Base-by-base conservation (phyloP, 1,284 basidiomycete species). In the Apiotrichum montevideense region DNA sequence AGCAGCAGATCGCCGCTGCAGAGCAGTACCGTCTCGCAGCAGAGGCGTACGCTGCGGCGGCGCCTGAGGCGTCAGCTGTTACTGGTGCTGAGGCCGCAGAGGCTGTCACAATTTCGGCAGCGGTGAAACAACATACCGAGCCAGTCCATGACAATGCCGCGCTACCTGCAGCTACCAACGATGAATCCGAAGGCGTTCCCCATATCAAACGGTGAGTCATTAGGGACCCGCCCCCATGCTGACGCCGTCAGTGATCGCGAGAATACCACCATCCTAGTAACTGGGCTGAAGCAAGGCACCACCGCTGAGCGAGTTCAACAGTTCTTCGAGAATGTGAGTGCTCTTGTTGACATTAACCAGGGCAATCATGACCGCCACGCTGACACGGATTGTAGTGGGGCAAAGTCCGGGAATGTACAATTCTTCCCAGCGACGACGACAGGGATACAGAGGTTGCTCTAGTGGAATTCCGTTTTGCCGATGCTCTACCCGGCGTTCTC, bases 231-330 rank as follows among this genome's bases (percentile, higher is more conserved):
- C 8, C 41, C 14, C 11, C 8, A 42, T 50, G 54, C 64, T 13
- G 37, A 39, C 37, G 13, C 8, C 8, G 37, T 8, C 65, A 93
- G 95, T 59, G 96, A 99, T 76, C 90, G 96, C 51, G 96, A 99
- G 78, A 90, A 98, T 66, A 85, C 85, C 41, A 96, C 93, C 0
- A 87, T 98, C 2, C 87, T 98, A 52, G 87, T 97, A 6, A 83
- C 85, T 0, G 84, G 87, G 35, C 77, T 97, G 7, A 83, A 85
- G 0, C 53, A 73, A 4, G 79, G 79, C 32, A 80, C 82, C 5
- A 79, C 80, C 0, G 84, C 90, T 52, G 81, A 82, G 2, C 87
- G 89, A 13, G 71, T 98, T n/a, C 78, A 71, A 13, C 70, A 76
- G 0, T 79, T 97, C 8, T 97, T 98, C 78, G 86, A 86, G 72